Evolutionary conservation across 495 filamentous ascomycete genomes (phyloP).

Genomic region (Talaromyces thailandensis): DNA sequence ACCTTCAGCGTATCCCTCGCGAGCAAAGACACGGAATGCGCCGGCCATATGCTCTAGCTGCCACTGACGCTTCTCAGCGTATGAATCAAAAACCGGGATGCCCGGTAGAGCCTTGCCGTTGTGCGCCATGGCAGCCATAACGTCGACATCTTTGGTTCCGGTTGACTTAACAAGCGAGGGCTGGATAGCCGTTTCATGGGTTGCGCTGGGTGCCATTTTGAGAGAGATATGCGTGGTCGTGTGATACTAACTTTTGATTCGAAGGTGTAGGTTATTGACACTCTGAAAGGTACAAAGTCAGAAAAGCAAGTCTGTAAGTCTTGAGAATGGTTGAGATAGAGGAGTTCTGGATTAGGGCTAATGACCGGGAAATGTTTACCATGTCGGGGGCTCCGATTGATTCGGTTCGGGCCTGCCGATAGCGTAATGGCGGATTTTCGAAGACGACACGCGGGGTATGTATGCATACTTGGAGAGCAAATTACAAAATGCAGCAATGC

Average conservation of each 20-base stretch:
- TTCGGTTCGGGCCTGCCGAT: not conserved
- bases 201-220: not conserved
- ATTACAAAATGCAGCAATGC: not conserved
- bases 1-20: constrained; percentile 22
- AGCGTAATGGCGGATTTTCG: not conserved
- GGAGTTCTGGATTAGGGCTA: not conserved
- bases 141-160: constrained; percentile 1
- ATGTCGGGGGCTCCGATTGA: not conserved
- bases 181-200: not conserved
- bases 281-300: not conserved
- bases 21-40: constrained; percentile 23
- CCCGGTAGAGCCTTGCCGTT: constrained; percentile 16
- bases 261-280: not conserved
- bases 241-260: not conserved
- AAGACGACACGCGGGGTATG: not conserved
- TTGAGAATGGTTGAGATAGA: not conserved
- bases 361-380: not conserved
- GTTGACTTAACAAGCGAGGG: not conserved
- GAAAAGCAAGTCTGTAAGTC: not conserved
- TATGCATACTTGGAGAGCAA: not conserved
- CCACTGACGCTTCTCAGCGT: constrained; percentile 33
- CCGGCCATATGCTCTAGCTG: constrained; percentile 42
- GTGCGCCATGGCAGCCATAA: constrained; percentile 10
- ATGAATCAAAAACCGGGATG: constrained; percentile 36
- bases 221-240: not conserved